Percentiles rank a stretch among this genome's conserved stretches.
These are phyloP conservation scores for Rhizopogon vesiculosus DNA, from an alignment of 768 basidiomycete genomes.

Conservation along the genomic window DNA sequence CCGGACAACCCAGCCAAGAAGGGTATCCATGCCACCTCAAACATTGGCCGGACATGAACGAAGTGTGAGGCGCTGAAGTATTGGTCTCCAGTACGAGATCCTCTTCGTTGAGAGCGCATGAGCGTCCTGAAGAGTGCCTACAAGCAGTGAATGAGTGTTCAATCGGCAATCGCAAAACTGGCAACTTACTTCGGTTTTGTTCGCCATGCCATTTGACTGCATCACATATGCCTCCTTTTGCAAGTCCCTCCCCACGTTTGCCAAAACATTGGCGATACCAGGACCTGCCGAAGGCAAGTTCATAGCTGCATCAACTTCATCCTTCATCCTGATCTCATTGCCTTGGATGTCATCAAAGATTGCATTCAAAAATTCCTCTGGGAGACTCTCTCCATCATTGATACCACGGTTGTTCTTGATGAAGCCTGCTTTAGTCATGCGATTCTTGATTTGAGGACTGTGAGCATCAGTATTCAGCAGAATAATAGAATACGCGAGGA, in stretches of 20 bases:
- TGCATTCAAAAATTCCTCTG: constrained; percentile 71
- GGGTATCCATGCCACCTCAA: constrained; percentile 99
- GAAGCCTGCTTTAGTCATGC: constrained; percentile 92
- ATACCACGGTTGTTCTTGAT: constrained; percentile 95
- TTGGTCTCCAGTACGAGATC: constrained; percentile 72
- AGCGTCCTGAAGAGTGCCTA: constrained; percentile 90
- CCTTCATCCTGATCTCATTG: constrained; percentile 99
- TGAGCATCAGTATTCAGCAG: constrained; percentile 97
- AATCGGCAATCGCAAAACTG: constrained; percentile 1
- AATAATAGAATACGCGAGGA: constrained; percentile 93
- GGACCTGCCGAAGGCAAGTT: constrained; percentile 45
- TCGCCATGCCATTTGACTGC: constrained; percentile 94
- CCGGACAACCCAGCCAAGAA: constrained; percentile 94
- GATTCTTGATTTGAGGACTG: constrained; percentile 88
- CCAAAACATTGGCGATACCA: constrained; percentile 78
- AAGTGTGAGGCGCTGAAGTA: constrained; percentile 97
- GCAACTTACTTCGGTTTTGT: constrained; percentile 83
- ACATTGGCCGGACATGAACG: constrained; percentile 97
- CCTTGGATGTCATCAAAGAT: constrained; percentile 89
- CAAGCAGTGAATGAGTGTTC: constrained; percentile 7
- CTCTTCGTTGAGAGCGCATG: constrained; percentile 87
- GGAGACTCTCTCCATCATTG: constrained; percentile 85
- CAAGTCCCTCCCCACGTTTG: constrained; percentile 88
- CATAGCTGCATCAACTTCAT: constrained; percentile 71
- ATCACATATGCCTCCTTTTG: constrained; percentile 95